Percentiles rank a stretch among this genome's conserved stretches.
These are phyloP conservation scores for Globisporangium carolinianum DNA, from an alignment of 352 stramenopile genomes.

Conservation along the genomic window DNA sequence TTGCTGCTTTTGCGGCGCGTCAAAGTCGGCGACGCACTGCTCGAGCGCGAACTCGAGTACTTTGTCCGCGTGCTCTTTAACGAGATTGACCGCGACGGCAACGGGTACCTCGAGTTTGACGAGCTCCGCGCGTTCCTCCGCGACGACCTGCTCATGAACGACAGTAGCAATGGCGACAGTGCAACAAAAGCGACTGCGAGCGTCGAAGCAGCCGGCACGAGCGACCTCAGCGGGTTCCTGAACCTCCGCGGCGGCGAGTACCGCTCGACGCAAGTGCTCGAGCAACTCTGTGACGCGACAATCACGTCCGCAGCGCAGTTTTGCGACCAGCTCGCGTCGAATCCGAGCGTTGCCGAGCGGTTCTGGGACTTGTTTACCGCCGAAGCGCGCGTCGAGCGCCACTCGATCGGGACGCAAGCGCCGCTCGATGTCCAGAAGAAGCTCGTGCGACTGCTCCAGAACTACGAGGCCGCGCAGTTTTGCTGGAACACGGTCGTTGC, in stretches of 20 bases:
- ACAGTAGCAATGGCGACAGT: background rate
- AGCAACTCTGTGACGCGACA: constrained; percentile 50
- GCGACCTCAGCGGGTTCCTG: constrained; percentile 43
- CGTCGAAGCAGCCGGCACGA: constrained; percentile 33
- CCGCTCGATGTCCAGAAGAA: constrained; percentile 68
- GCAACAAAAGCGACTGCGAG: constrained; percentile 1
- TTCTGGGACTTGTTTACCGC: constrained; percentile 64
- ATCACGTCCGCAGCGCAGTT: constrained; percentile 41
- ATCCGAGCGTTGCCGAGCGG: constrained; percentile 30
- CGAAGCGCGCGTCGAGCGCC: constrained; percentile 41
- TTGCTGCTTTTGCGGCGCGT: constrained; percentile 52
- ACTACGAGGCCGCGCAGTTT: constrained; percentile 57
- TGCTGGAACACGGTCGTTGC: constrained; percentile 55
- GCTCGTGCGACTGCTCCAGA: constrained; percentile 58
- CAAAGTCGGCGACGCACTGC: constrained; percentile 53
- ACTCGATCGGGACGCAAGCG: constrained; percentile 29
- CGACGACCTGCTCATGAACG: constrained; percentile 30
- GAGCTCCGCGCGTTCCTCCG: constrained; percentile 85
- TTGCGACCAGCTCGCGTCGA: constrained; percentile 29
- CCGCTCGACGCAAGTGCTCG: constrained; percentile 50
- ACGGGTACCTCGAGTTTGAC: constrained; percentile 92
- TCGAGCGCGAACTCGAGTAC: constrained; percentile 58
- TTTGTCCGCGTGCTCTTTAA: constrained; percentile 67
- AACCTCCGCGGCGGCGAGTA: constrained; percentile 69
- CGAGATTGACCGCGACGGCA: constrained; percentile 91